These are phyloP conservation scores for Yamadazyma philogaea DNA, from an alignment of 805 yeast species.

Conservation along the genomic window DNA sequence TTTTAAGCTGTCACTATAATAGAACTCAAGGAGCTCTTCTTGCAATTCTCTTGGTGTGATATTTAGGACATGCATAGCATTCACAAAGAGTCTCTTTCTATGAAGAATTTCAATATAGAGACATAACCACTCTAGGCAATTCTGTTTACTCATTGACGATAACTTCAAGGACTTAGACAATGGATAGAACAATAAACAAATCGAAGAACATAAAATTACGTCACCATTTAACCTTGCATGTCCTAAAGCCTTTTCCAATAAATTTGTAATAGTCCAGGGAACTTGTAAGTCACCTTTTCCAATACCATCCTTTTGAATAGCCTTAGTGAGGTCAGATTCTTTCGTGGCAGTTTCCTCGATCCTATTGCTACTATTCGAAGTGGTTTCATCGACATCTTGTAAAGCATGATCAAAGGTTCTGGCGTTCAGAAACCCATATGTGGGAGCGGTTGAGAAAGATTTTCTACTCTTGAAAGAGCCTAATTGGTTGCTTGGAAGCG, in stretches of 20 bases:
- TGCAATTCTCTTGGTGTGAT: conserved; percentile 31
- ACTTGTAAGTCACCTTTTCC: conserved; percentile 8
- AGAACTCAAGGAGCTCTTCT: conserved; percentile 27
- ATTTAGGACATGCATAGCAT: conserved; percentile 57
- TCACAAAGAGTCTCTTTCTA: conserved; percentile 48
- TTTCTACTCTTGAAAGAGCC: conserved; percentile 18
- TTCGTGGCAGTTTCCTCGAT: not conserved
- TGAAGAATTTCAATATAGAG: conserved; percentile 54
- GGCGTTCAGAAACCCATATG: conserved; percentile 15
- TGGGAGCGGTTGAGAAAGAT: conserved; percentile 20
- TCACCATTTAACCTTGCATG: conserved; percentile 64
- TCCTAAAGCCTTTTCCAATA: conserved; percentile 51
- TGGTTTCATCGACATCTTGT: conserved; percentile 13
- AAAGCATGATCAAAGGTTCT: conserved; percentile 11
- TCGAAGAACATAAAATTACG: conserved; percentile 53
- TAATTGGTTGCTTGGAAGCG: conserved; percentile 9
- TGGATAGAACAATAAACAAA: conserved; percentile 51
- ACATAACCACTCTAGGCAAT: conserved; percentile 53
- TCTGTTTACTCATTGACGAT: conserved; percentile 20
- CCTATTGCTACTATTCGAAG: not conserved
- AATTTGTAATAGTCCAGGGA: conserved; percentile 58
- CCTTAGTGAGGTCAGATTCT: conserved; percentile 15
- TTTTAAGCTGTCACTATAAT: conserved; percentile 35
- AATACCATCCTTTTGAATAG: conserved; percentile 8
- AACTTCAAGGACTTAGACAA: conserved; percentile 17